Base-by-base conservation (phyloP, 2,329 filamentous ascomycete genomes). In the Exophiala alcalophila region DNA sequence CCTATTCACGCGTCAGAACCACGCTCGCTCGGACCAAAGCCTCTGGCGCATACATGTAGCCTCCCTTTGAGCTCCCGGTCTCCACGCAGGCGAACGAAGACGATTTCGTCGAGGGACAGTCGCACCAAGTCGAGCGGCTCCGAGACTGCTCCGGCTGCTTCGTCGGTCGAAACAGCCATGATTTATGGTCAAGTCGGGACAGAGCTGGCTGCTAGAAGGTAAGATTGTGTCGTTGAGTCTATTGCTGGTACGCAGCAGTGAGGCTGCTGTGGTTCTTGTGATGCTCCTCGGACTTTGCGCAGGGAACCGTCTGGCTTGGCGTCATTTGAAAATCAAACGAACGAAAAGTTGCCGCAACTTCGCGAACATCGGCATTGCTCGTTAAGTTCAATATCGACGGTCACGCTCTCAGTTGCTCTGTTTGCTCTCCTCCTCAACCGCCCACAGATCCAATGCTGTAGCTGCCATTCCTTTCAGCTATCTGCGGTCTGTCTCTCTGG, bases 91-190 rank as follows among this genome's bases (percentile, higher is more conserved):
- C 97, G 97, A 56, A 98, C 91, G 67, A 96, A 94, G 37, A 98
- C 92, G 31, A 92, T 81, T 68, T 98, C 92, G 66, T 97, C 54
- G 33, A 98, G 79, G 56, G 91, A 87, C 43, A 98, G 80, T 57
- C 90, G 87, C 57, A 98, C 92, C 28, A 98, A 81, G 67, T 97
- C 92, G 61, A 98, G 84, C 41, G 94, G 91, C 72, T 98, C 91
- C 39, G 90, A 83, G 44, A 89, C 85, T 44, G 85, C 77, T 56
- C 76, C 73, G 38, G 73, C 65, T 45, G 78, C 73, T 55, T 83
- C 80, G 62, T 89, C 85, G 62, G 85, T 86, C 52, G 74, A 77
- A 67, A 95, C 90, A 58, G 90, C 86, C 90, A 96, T 96, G 48
- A 25, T 21, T 11, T 5, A 9, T 23, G 16, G n/a, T 14, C 12